Conservation (phyloP, 2,329 filamentous ascomycete genomes). For the Hirsutella thompsonii region DNA sequence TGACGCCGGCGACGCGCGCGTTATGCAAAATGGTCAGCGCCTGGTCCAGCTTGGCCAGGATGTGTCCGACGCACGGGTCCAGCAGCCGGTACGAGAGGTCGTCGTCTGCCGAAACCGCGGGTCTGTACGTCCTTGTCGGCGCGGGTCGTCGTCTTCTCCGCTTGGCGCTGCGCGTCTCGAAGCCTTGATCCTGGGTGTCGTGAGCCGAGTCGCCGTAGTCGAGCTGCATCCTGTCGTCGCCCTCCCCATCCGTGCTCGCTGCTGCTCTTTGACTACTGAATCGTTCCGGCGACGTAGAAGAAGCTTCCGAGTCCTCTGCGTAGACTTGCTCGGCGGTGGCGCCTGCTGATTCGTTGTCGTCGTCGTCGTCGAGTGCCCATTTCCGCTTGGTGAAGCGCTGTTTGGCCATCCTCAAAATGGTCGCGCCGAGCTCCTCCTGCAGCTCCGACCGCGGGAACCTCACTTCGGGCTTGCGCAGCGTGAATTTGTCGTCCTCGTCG, state of each 20-base stretch:
- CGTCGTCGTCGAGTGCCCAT: conserved; percentile 4
- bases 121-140: conserved; percentile 20
- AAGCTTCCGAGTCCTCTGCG: too few relatives aligned
- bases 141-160: neutral
- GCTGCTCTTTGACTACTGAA: too few relatives aligned
- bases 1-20: conserved; percentile 38
- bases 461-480: conserved; percentile 29
- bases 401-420: conserved; percentile 54
- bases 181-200: conserved; percentile 1
- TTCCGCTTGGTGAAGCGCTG: conserved; percentile 37
- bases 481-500: conserved; percentile 38
- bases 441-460: conserved; percentile 45
- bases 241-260: too few relatives aligned
- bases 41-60: conserved; percentile 55
- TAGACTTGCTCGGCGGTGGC: too few relatives aligned
- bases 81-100: conserved; percentile 52
- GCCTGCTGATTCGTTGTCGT: neutral
- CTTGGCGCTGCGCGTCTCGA: neutral
- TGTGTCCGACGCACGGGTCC: conserved; percentile 54
- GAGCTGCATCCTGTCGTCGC: neutral
- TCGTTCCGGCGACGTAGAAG: too few relatives aligned
- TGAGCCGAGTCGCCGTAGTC: neutral
- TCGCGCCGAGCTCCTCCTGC: conserved; percentile 56
- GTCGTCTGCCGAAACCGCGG: conserved; percentile 57
- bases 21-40: conserved; percentile 61